Conservation (phyloP, 352 stramenopile genomes). For the Phytophthora cactorum region DNA sequence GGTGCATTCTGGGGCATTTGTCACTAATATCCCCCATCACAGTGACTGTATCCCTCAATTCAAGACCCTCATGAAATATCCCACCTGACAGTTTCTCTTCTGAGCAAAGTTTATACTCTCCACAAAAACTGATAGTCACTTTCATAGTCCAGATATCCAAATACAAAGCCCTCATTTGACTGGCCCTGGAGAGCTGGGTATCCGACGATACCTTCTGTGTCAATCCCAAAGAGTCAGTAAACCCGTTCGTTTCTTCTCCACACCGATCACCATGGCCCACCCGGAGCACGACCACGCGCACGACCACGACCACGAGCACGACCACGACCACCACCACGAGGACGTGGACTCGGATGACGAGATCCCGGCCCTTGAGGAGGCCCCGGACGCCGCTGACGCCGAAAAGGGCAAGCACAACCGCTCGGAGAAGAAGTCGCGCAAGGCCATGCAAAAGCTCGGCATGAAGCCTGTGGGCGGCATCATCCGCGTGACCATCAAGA, state of each 20-base stretch:
- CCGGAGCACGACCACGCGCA: conserved; percentile 48
- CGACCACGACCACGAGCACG: conserved; percentile 51
- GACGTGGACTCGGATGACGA: conserved; percentile 82
- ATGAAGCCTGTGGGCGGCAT: conserved; percentile 97
- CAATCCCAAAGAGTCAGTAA: conserved; percentile 35
- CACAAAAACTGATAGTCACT: neutral
- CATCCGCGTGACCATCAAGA: conserved; percentile 98
- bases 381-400: conserved; percentile 64
- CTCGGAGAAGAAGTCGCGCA: conserved; percentile 98
- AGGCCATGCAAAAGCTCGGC: conserved; percentile 99
- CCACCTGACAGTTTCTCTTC: neutral
- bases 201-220: neutral
- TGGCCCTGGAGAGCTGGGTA: conserved; percentile 14
- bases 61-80: conserved; percentile 6
- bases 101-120: neutral
- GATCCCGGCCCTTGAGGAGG: conserved; percentile 82
- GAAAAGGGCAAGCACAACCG: conserved; percentile 94
- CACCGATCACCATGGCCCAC: conserved; percentile 47
- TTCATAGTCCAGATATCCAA: neutral
- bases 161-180: conserved; percentile 15
- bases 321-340: conserved; percentile 68
- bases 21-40: neutral
- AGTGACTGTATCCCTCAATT: conserved; percentile 7
- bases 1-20: neutral
- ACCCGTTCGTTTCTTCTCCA: conserved; percentile 1